These are phyloP conservation scores for Syzygium jambos DNA, from an alignment of 345 rosid genomes.

Conservation along the genomic window DNA sequence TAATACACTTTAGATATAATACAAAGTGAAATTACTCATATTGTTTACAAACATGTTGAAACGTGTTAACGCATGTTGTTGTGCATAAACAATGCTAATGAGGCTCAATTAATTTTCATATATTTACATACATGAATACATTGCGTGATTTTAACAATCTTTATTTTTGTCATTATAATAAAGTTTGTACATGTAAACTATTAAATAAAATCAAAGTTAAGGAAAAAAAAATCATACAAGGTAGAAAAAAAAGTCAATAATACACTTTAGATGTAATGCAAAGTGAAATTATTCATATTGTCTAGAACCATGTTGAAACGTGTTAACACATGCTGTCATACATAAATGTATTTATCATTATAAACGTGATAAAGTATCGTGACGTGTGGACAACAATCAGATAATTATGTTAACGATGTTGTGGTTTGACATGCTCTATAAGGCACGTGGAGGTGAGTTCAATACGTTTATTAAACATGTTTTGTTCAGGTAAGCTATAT, in stretches of 20 bases:
- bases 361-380: neutral
- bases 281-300: neutral
- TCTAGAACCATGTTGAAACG: neutral
- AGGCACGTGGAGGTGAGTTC: neutral
- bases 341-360: neutral
- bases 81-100: neutral
- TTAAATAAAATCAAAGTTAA: neutral
- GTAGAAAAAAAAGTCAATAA: neutral
- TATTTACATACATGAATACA: neutral
- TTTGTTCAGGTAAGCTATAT: rapidly evolving
- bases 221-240: neutral
- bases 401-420: neutral
- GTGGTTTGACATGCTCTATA: neutral
- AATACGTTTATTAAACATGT: neutral
- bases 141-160: neutral
- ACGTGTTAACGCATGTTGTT: neutral
- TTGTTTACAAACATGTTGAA: neutral
- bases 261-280: neutral
- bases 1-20: neutral
- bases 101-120: neutral
- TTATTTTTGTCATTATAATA: neutral
- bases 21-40: neutral
- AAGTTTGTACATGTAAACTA: neutral
- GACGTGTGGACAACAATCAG: neutral
- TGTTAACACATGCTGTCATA: neutral